Evolutionary conservation across 2,329 filamentous ascomycete species (phyloP), one percentile per base, ranked within the genome.

Genomic region (Penicillium fuscoglaucum): DNA sequence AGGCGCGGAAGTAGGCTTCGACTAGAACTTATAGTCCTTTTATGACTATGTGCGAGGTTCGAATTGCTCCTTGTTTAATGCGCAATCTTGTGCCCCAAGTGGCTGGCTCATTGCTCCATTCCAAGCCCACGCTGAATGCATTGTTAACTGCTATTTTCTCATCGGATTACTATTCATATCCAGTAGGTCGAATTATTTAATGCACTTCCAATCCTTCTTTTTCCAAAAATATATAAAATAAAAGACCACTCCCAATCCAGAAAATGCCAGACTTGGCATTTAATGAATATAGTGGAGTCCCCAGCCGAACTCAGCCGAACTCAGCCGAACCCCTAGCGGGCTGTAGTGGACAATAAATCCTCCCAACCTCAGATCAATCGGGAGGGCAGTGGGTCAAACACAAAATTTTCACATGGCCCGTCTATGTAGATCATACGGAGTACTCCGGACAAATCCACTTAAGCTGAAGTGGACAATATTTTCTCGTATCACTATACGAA

Each of bases 1-100:
- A 74, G 61, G 65, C 65, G 15, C 67, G 68, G 21, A 70, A 71
- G 59, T 73, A 70, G 62, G 35, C 43, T 29, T 53, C 17, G 5
- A 8, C 26, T 19, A 19, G 39, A 21, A 21, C 6, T 1, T 17
- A 31, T 46, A n/a, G 7, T 28, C 21, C 15, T 44, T n/a, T 21
- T 31, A 28, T 31, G 19, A 19, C 8, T 37, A 9, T 21, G 19
- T 44, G 35, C 13, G 26, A 31, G 3, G 28, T 28, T 37, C 24
- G 19, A 21, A 35, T 44, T 31, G n/a, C 21, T 55, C 15, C 28
- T 37, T 47, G 10, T 17, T 49, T 15, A 41, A 12, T 43, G 52
- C 24, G 9, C 9, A 19, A 35, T 44, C 29, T 19, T 24, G 10
- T 44, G 35, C 49, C 37, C 37, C 26, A 5, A 43, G 28, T 33